Percentiles rank a stretch among this genome's conserved stretches.
phyloP scores from a whole-genome alignment of 2,329 filamentous ascomycete species.

The Furcasterigmium sp. region DNA sequence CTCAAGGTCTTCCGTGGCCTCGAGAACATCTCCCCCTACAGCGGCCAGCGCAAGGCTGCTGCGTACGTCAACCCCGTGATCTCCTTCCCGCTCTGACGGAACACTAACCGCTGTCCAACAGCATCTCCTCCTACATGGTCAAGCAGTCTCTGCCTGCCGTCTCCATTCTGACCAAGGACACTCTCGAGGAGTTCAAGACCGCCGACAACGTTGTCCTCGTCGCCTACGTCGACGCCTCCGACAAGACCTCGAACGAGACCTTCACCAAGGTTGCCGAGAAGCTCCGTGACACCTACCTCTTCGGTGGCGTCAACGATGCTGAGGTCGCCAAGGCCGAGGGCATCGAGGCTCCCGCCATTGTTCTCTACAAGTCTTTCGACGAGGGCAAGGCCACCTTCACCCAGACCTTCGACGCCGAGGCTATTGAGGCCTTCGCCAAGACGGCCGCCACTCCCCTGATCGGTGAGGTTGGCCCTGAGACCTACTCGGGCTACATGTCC shows the following conservation, averaged over 20 bases:
- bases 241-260: constrained; percentile 82
- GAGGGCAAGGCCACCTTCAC: constrained; percentile 86
- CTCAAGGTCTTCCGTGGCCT: constrained; percentile 96
- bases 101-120: constrained; percentile 18
- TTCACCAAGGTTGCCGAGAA: constrained; percentile 69
- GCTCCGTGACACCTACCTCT: constrained; percentile 86
- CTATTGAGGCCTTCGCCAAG: constrained; percentile 79
- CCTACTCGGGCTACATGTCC: constrained; percentile 86
- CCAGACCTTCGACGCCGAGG: constrained; percentile 75
- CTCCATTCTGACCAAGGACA: constrained; percentile 74
- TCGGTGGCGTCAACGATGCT: constrained; percentile 81
- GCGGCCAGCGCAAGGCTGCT: constrained; percentile 82
- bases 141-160: constrained; percentile 96
- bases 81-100: not conserved
- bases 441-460: constrained; percentile 82
- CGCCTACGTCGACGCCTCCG: constrained; percentile 74
- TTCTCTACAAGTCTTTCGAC: constrained; percentile 97
- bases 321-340: constrained; percentile 84
- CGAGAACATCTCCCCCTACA: constrained; percentile 77
- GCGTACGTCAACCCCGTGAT: constrained; percentile 42
- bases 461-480: constrained; percentile 94
- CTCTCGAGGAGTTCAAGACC: constrained; percentile 92
- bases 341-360: constrained; percentile 78
- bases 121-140: constrained; percentile 83
- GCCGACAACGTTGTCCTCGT: constrained; percentile 95